phyloP scores from a whole-genome alignment of 2,329 filamentous ascomycete genomes.

The Alternaria panax region DNA sequence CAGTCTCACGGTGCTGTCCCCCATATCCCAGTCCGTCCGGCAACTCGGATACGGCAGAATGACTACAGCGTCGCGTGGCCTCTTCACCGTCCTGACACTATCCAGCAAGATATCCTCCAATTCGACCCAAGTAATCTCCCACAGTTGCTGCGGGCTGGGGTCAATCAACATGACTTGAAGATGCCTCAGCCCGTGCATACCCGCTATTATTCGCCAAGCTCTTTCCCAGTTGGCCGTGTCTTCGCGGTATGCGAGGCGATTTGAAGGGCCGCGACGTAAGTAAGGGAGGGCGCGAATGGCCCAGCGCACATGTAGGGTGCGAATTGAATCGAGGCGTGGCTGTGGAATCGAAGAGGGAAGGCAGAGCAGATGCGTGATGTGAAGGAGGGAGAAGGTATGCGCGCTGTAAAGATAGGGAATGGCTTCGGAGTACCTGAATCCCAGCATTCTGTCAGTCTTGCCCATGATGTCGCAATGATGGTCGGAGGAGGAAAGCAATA shows the following conservation, averaged over 20 bases:
- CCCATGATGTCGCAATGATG: not conserved
- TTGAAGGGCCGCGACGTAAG: slow-evolving; percentile 30
- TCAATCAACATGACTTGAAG: slow-evolving; percentile 40
- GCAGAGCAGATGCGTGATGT: slow-evolving; percentile 44
- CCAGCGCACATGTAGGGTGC: slow-evolving; percentile 42
- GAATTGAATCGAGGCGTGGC: slow-evolving; percentile 37
- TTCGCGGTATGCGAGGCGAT: slow-evolving; percentile 42
- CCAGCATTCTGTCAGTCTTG: not conserved
- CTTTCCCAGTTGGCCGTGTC: slow-evolving; percentile 46
- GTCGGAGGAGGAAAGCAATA: slow-evolving; percentile 2
- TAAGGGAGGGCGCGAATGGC: slow-evolving; percentile 45
- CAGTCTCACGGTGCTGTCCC: slow-evolving; percentile 26
- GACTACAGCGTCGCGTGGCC: slow-evolving; percentile 30
- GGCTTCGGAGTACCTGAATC: slow-evolving; percentile 42
- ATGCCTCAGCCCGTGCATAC: slow-evolving; percentile 36
- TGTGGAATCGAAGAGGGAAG: slow-evolving; percentile 39
- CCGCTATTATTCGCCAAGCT: slow-evolving; percentile 37
- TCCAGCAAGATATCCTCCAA: slow-evolving; percentile 36
- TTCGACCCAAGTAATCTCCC: slow-evolving; percentile 42
- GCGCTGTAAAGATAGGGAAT: slow-evolving; percentile 39
- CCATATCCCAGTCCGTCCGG: slow-evolving; percentile 37
- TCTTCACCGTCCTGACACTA: slow-evolving; percentile 31
- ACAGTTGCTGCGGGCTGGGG: slow-evolving; percentile 36
- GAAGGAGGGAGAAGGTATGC: slow-evolving; percentile 45
- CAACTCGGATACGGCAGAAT: slow-evolving; percentile 43